Percentiles rank a stretch among this genome's conserved stretches.
Evolutionary conservation across 2,329 filamentous ascomycete genomes (phyloP).

Genomic region (Cordyceps tenuipes): DNA sequence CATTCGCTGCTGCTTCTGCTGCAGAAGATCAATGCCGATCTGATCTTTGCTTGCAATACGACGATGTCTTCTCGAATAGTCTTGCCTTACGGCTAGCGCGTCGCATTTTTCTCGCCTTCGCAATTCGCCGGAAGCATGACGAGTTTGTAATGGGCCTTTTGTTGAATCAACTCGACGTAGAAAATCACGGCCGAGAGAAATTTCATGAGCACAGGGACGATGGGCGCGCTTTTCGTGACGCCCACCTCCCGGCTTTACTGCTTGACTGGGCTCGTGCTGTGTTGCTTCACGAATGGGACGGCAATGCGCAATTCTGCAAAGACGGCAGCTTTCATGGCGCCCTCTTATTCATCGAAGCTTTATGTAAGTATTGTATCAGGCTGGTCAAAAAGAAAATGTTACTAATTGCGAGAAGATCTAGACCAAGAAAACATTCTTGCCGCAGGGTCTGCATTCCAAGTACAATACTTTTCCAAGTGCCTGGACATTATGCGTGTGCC

Average conservation of each 20-base stretch:
- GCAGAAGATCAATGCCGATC: conserved; percentile 32
- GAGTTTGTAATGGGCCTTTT: conserved; percentile 40
- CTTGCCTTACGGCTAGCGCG: conserved; percentile 50
- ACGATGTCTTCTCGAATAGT: conserved; percentile 56
- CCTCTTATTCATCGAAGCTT: conserved; percentile 60
- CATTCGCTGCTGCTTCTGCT: conserved; percentile 39
- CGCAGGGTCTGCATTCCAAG: conserved; percentile 60
- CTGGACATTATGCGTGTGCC: conserved; percentile 70
- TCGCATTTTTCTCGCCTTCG: conserved; percentile 49
- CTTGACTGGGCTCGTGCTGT: conserved; percentile 69
- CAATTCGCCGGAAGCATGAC: conserved; percentile 42
- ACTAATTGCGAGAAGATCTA: conserved; percentile 41
- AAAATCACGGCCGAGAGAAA: conserved; percentile 36
- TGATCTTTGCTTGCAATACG: conserved; percentile 49
- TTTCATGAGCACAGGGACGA: conserved; percentile 40
- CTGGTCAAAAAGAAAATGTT: background rate
- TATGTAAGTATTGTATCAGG: conserved; percentile 48
- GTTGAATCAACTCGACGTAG: conserved; percentile 45
- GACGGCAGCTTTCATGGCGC: conserved; percentile 70
- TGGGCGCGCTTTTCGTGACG: conserved; percentile 49
- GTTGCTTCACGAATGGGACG: conserved; percentile 74
- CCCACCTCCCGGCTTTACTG: conserved; percentile 45
- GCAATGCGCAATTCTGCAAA: conserved; percentile 58
- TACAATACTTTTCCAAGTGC: conserved; percentile 66
- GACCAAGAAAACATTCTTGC: conserved; percentile 49